Percentiles rank a stretch among this genome's conserved stretches.
phyloP scores from a whole-genome alignment of 2,329 filamentous ascomycete species.

The Calonectria multiphialidica region DNA sequence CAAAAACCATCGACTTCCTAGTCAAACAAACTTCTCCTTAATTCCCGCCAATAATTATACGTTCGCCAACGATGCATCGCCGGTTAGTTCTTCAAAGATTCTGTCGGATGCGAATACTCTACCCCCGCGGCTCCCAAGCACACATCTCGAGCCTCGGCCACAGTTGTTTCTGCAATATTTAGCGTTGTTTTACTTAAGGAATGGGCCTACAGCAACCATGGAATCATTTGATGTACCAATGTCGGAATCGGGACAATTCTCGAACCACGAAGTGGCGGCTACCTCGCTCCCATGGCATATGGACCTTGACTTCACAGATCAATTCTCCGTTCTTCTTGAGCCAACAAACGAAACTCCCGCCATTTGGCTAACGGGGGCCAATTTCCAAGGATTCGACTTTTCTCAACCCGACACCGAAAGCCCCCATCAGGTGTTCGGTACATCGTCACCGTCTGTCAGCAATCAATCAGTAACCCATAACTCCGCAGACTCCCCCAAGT shows the following conservation, averaged over 20 bases:
- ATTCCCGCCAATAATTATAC: no score
- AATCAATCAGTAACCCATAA: background rate
- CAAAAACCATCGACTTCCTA: background rate
- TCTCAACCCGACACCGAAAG: background rate
- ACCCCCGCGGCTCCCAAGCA: background rate
- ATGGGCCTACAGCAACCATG: background rate
- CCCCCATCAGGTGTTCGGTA: background rate
- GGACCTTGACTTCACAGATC: background rate
- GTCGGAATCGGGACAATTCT: background rate
- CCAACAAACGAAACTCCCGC: background rate
- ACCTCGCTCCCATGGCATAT: background rate
- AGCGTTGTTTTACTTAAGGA: background rate
- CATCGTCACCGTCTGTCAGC: background rate
- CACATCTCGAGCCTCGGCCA: background rate
- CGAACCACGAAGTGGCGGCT: background rate
- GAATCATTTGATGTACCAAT: background rate
- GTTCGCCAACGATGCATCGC: background rate
- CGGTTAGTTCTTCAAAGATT: background rate
- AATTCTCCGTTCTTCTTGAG: background rate
- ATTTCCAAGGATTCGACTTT: background rate
- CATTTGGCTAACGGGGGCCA: background rate
- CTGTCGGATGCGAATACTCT: background rate
- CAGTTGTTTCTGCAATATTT: background rate
- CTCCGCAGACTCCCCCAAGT: background rate
- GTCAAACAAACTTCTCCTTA: background rate